Evolutionary conservation across 345 rosid species (phyloP), one percentile per base, ranked within the genome.

Genomic region (Populus simonii): DNA sequence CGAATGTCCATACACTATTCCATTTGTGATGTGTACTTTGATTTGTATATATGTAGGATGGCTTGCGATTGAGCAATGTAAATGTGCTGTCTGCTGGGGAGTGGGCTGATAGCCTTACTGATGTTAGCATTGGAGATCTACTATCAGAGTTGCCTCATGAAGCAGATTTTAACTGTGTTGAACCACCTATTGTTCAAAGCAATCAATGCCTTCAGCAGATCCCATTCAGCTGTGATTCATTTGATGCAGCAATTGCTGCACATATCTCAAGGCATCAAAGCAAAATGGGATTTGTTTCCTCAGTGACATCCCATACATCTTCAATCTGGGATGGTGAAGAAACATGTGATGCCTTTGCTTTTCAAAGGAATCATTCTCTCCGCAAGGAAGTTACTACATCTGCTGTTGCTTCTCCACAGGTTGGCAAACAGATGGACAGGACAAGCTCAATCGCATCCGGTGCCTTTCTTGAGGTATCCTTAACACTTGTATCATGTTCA

Each of bases 181-280:
- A 87, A 73, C 74, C 80, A 62, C 81, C 87, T n/a, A 77, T 75
- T 51, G 29, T 81, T 33, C 90, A 83, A 74, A 86, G 83, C 69
- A 85, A 85, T 79, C 89, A 85, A 45, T 85, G 83, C 85, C 88
- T 85, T 70, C 90, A 88, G 72, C 93, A 88, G 77, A 81, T 85
- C 66, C 74, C 97, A 23, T 90, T 91, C 81, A 91, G 90, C 85
- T 94, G 96, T 22, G 98, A 96, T 85, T 96, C 99, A 70, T 96
- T 96, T 67, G 99, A 96, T 85, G 99, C 98, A 75, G 99, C 93
- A 71, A 91, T 96, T 79, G 98, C 99, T 82, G 99, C 97, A 75
- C 98, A 96, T 86, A 81, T 96, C 76, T 88, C 91, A 70, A 89
- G 83, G 82, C 93, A 90, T 74, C 97, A 93, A 82, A 87, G 87